Conservation (phyloP, 768 basidiomycete species). For the Xanthoconium purpureum region DNA sequence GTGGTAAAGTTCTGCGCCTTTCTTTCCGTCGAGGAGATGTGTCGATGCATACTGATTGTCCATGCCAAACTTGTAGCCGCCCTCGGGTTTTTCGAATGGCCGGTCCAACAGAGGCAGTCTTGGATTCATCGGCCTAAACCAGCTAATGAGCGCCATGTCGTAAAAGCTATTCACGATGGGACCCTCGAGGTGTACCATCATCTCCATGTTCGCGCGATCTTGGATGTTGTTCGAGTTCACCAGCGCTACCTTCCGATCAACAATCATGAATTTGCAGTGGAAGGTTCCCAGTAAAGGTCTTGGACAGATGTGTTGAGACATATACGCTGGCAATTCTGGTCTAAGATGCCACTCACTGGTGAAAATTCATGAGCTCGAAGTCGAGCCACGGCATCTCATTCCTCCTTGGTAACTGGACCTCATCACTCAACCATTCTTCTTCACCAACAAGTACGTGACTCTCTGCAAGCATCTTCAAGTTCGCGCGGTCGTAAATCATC, state of each 20-base stretch:
- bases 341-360: constrained; percentile 29
- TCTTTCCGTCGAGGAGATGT: constrained; percentile 26
- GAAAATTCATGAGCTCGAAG: constrained; percentile 58
- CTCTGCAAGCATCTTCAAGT: constrained; percentile 45
- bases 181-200: constrained; percentile 71
- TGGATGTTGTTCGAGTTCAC: constrained; percentile 71
- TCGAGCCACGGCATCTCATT: constrained; percentile 59
- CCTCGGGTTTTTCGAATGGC: constrained; percentile 30
- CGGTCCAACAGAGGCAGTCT: constrained; percentile 40
- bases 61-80: constrained; percentile 39
- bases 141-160: constrained; percentile 64
- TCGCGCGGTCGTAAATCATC: constrained; percentile 68
- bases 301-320: background rate
- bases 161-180: constrained; percentile 68
- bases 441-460: constrained; percentile 48
- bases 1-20: constrained; percentile 25
- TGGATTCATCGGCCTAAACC: constrained; percentile 49
- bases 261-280: constrained; percentile 68
- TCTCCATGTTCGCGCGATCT: constrained; percentile 50
- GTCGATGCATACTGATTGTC: constrained; percentile 31
- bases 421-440: constrained; percentile 41
- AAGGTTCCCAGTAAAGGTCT: constrained; percentile 62
- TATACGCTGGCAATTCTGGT: background rate
- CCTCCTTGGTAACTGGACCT: constrained; percentile 49
- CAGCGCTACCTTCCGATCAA: constrained; percentile 64